phyloP scores from a whole-genome alignment of 169 alveolate genomes.

The Amoebophrya sp. region DNA sequence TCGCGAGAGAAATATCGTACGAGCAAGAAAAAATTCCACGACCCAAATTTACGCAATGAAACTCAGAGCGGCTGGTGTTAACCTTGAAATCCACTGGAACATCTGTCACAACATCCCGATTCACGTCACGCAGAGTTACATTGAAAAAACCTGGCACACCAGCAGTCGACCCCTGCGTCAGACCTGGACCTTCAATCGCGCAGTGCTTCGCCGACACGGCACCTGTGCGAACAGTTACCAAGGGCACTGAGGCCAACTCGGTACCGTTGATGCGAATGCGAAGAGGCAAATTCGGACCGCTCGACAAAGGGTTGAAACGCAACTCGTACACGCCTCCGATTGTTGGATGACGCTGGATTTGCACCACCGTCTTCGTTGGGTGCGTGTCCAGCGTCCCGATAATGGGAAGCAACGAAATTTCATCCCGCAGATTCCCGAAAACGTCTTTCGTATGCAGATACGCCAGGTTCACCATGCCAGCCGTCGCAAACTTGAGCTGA shows the following conservation, averaged over 20 bases:
- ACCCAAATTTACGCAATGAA: not conserved
- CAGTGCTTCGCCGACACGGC: not conserved
- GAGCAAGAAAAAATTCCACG: not conserved
- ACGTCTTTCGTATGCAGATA: not conserved
- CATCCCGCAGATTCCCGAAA: not conserved
- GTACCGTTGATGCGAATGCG: conserved; percentile 2
- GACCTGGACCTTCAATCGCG: not conserved
- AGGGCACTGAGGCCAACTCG: not conserved
- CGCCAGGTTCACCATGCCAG: not conserved
- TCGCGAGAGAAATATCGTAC: not conserved
- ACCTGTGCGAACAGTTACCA: not conserved
- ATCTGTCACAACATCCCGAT: not conserved
- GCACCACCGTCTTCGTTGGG: not conserved
- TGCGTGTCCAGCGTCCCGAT: not conserved
- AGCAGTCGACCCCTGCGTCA: not conserved
- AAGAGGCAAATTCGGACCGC: not conserved
- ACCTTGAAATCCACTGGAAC: not conserved
- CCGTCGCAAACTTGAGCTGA: not conserved
- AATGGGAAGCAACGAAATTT: not conserved
- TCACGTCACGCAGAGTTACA: conserved; percentile 13
- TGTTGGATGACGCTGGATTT: not conserved
- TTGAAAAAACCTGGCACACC: not conserved
- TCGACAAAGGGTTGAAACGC: not conserved
- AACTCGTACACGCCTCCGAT: not conserved
- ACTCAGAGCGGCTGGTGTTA: not conserved